These are phyloP conservation scores for Zalerion maritima DNA, from an alignment of 495 filamentous ascomycete genomes.

Conservation along the genomic window DNA sequence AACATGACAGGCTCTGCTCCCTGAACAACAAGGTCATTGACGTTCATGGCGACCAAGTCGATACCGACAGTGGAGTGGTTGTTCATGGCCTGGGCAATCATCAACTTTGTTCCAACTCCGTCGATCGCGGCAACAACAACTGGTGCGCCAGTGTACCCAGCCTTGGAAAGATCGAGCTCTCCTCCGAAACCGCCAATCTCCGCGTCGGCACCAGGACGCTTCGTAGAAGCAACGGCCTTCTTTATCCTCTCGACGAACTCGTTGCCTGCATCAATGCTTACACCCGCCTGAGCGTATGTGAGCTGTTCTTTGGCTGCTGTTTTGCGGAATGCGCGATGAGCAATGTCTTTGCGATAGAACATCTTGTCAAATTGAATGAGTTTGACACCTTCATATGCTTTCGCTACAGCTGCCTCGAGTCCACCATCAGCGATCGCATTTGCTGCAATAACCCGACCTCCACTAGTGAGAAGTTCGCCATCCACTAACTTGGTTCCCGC, in stretches of 20 bases:
- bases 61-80: conserved; percentile 91
- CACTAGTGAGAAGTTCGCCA: conserved; percentile 54
- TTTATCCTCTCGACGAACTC: conserved; percentile 83
- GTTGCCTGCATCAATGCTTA: conserved; percentile 86
- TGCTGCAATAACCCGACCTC: conserved; percentile 83
- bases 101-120: conserved; percentile 92
- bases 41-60: conserved; percentile 96
- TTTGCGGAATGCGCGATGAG: conserved; percentile 47
- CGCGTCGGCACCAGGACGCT: conserved; percentile 70
- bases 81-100: conserved; percentile 73
- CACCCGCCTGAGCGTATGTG: conserved; percentile 86
- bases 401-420: conserved; percentile 65
- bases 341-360: conserved; percentile 90
- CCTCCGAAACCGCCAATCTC: conserved; percentile 94
- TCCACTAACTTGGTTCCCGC: conserved; percentile 64
- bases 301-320: conserved; percentile 37
- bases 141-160: conserved; percentile 59
- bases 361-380: conserved; percentile 76
- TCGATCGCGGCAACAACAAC: conserved; percentile 84
- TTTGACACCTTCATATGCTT: conserved; percentile 67
- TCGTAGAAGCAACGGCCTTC: conserved; percentile 60
- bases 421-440: conserved; percentile 56
- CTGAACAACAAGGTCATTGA: conserved; percentile 92
- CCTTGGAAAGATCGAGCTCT: conserved; percentile 63
- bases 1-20: conserved; percentile 89